Evolutionary conservation across 2,329 filamentous ascomycete genomes (phyloP), one percentile per base, ranked within the genome.

Genomic region (Arachnopeziza araneosa): DNA sequence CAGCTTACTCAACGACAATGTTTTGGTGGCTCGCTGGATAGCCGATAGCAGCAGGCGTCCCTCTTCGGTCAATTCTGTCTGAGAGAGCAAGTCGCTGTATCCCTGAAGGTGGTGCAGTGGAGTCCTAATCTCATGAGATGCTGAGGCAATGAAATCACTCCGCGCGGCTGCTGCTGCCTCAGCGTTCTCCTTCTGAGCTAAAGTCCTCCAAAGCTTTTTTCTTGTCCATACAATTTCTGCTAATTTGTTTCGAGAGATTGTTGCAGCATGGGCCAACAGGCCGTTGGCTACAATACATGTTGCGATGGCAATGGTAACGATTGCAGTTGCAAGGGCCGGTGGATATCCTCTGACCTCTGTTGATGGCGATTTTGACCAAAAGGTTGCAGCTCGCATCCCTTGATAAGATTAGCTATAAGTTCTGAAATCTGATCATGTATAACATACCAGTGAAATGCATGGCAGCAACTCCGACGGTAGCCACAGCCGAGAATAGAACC

Each of bases 381-480:
- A 73, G 26, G 64, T 69, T 12, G 67, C 69, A 2, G 53, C 50
- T 50, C 26, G 22, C 52, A 61, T 56, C 49, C 56, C 56, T 56
- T 22, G n/a, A 48, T 44, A 21, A 54, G 21, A 9, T 55, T 8
- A 55, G 53, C 24, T 48, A 55, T 55, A 14, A 17, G 2, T 44
- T 55, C 30, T 36, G 8, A 48, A 44, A 44, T 44, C 12, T 23
- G 9, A 22, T 36, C 30, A 24, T 44, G 24, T 52, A 54, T 30
- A 19, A 53, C 24, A 23, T 54, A 60, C 55, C 59, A 21, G 69
- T 73, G 61, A 71, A 75, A 64, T 71, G 72, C 71, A 73, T 75
- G 30, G 66, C 73, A 51, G 61, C 71, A n/a, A 72, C 70, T 19
- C 74, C 73, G 56, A 62, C 62, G 50, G 70, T 69, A 9, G 71